Percentiles rank a stretch among this genome's conserved stretches.
phyloP scores from a whole-genome alignment of 768 basidiomycete species.

The Asterophora lycoperdoides region DNA sequence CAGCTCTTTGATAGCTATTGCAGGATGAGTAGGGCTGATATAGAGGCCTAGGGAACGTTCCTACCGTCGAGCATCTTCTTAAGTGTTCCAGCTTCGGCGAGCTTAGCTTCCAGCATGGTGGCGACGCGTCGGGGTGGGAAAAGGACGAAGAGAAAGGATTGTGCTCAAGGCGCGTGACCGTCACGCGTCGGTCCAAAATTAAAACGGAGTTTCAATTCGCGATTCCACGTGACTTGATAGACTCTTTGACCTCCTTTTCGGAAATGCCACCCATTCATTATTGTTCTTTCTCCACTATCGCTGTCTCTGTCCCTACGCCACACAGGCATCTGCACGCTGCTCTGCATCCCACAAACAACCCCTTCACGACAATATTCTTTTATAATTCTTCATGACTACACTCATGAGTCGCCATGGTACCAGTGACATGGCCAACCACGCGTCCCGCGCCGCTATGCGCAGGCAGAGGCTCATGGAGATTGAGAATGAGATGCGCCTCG shows the following conservation, averaged over 20 bases:
- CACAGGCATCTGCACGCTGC: background rate
- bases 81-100: constrained; percentile 80
- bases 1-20: constrained; percentile 92
- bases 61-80: constrained; percentile 92
- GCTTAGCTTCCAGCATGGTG: constrained; percentile 85
- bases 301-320: background rate
- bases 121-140: constrained; percentile 23
- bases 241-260: constrained; percentile 3
- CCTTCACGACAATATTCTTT: background rate
- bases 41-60: constrained; percentile 19
- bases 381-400: constrained; percentile 1
- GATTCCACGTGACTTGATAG: constrained; percentile 10
- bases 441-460: constrained; percentile 42
- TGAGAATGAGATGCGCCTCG: constrained; percentile 48
- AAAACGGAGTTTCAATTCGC: constrained; percentile 27
- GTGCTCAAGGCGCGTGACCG: constrained; percentile 15
- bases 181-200: constrained; percentile 29
- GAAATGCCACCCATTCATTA: background rate
- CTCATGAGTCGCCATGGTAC: constrained; percentile 14
- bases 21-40: constrained; percentile 7
- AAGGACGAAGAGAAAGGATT: constrained; percentile 12
- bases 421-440: constrained; percentile 16
- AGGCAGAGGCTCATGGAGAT: constrained; percentile 43
- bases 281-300: constrained; percentile 2
- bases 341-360: background rate